phyloP scores from a whole-genome alignment of 2,329 filamentous ascomycete species.

The Sporothrix luriei region DNA sequence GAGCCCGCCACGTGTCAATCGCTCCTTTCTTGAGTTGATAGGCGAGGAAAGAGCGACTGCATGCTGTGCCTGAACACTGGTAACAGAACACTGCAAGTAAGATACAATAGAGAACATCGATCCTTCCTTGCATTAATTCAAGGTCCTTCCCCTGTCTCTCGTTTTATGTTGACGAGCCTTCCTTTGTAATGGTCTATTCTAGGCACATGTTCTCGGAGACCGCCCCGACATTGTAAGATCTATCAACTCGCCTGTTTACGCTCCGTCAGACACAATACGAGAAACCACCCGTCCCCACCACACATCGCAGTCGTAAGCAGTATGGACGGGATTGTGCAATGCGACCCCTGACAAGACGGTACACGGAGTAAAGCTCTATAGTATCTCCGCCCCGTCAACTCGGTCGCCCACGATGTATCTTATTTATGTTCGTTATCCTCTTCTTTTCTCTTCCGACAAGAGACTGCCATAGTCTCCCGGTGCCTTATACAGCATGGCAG shows the following conservation, averaged over 20 bases:
- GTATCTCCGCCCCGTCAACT: background rate
- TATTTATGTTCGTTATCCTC: too few species aligned
- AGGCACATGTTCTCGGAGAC: background rate
- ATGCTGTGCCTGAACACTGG: too few species aligned
- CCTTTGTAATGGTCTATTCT: background rate
- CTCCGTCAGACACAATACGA: conserved; percentile 14
- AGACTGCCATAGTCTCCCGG: background rate
- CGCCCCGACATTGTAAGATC: background rate
- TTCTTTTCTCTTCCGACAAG: background rate
- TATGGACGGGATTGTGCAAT: conserved; percentile 9
- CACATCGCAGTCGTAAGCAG: background rate
- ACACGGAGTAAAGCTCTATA: background rate
- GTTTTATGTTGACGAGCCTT: background rate
- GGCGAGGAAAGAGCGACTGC: too few species aligned
- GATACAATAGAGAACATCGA: too few species aligned
- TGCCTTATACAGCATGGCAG: background rate
- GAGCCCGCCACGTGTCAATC: too few species aligned
- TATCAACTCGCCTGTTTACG: background rate
- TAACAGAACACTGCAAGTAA: background rate
- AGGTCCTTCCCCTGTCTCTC: background rate
- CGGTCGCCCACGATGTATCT: background rate
- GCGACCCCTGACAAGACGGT: conserved; percentile 7
- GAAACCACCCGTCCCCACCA: conserved; percentile 3
- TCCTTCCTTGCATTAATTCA: background rate
- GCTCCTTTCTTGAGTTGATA: background rate